phyloP scores from a whole-genome alignment of 2,329 filamentous ascomycete genomes.

The Parastagonospora avenae region DNA sequence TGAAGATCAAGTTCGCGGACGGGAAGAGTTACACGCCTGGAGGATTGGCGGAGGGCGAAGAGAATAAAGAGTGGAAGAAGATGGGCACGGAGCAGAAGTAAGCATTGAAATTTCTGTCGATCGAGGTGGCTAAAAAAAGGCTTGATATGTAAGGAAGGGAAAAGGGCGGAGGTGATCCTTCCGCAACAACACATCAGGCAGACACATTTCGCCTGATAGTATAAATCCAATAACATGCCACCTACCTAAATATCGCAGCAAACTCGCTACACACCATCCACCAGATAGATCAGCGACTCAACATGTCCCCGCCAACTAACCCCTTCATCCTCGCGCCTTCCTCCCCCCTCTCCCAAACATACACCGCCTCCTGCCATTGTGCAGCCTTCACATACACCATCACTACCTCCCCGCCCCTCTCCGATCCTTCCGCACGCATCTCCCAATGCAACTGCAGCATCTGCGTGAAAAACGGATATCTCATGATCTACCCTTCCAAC shows the following conservation, averaged over 20 bases:
- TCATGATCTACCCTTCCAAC: not conserved
- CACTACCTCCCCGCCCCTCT: not conserved
- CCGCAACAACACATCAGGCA: not conserved
- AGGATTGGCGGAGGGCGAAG: not conserved
- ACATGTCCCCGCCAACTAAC: not conserved
- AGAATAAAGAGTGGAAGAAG: not conserved
- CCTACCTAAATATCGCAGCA: not conserved
- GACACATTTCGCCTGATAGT: not conserved
- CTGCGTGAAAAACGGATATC: not conserved
- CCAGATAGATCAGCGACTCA: too few relatives aligned
- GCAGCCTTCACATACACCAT: not conserved
- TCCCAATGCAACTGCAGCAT: not conserved
- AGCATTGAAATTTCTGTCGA: too few relatives aligned
- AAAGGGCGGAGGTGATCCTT: not conserved
- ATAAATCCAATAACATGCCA: not conserved
- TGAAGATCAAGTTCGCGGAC: conserved; percentile 30
- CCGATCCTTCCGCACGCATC: not conserved
- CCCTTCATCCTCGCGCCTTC: not conserved
- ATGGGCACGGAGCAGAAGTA: not conserved
- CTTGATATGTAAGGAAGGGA: too few relatives aligned
- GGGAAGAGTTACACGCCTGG: conserved; percentile 22
- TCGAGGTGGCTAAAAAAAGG: too few relatives aligned
- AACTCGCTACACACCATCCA: too few relatives aligned
- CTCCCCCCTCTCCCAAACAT: not conserved
- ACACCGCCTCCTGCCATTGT: not conserved